Conservation (phyloP, 495 filamentous ascomycete genomes). For the Cudoniella acicularis region DNA sequence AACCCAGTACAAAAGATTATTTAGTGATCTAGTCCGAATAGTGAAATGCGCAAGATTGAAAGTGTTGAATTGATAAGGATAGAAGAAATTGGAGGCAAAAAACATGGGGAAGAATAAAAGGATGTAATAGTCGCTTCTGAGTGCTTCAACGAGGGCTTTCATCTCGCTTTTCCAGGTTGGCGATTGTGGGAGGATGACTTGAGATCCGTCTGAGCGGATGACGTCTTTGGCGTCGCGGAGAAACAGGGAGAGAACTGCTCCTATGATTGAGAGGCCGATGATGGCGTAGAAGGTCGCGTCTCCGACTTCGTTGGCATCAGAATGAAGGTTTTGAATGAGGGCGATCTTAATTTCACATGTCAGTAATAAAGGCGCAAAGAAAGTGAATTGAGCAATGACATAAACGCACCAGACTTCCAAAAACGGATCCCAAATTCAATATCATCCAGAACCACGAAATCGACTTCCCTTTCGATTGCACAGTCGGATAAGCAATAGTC, state of each 20-base stretch:
- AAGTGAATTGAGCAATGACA: background rate
- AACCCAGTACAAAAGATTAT: constrained; percentile 79
- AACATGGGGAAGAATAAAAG: constrained; percentile 84
- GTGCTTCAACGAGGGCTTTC: constrained; percentile 57
- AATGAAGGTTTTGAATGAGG: constrained; percentile 73
- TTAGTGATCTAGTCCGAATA: constrained; percentile 75
- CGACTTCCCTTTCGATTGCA: constrained; percentile 76
- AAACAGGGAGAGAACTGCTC: constrained; percentile 64
- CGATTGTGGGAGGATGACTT: constrained; percentile 78
- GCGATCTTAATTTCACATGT: constrained; percentile 51
- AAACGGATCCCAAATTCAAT: constrained; percentile 86
- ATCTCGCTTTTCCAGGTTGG: constrained; percentile 78
- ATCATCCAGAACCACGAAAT: constrained; percentile 92
- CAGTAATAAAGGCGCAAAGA: background rate
- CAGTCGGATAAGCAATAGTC: constrained; percentile 89
- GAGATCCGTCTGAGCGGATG: constrained; percentile 75
- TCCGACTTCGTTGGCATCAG: constrained; percentile 52
- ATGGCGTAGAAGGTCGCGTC: constrained; percentile 89
- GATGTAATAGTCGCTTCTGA: constrained; percentile 67
- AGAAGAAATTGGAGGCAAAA: constrained; percentile 72
- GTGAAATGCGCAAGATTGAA: constrained; percentile 71
- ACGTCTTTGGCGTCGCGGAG: constrained; percentile 72
- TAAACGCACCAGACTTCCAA: constrained; percentile 52
- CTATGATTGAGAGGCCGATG: constrained; percentile 74
- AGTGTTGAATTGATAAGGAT: constrained; percentile 58